Base-by-base conservation (phyloP, 768 basidiomycete genomes). In the Lyophyllum atratum region DNA sequence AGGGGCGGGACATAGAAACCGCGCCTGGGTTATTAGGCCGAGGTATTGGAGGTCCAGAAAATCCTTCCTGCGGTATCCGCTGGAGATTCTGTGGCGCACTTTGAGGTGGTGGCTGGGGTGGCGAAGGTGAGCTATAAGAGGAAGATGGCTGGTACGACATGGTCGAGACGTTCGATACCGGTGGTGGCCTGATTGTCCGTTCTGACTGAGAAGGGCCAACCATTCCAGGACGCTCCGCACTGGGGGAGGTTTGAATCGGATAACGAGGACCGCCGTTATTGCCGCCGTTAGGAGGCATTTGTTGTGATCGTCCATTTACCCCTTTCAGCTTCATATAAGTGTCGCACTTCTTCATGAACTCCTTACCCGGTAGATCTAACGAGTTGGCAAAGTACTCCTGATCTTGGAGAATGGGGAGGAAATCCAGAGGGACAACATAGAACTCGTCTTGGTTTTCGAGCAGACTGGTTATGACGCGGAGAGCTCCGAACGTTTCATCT, bases 371-470 rank as follows among this genome's bases (percentile, higher is more conserved):
- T 25, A 98, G 80, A 39, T 98, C 96, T 73, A 95, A 73, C 49
- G 85, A 87, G 70, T 86, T 93, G 47, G 84, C 78, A 69, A 99
- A 97, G 70, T 95, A 92, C 29, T 98, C 95, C 68, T 94, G 91
- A 64, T 98, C 95, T 52, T 88, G 84, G 17, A 99, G 80, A 53
- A 98, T 92, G 12, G 87, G 76, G 37, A 92, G 66, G 68, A 98
- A 89, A 66, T 99, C 96, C 65, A 85, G 82, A 5, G 97, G 97
- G 11, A 98, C 94, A n/a, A 85, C 85, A 77, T 92, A 98, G 72
- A 92, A 93, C 71, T 94, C 90, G 74, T 99, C 97, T 72, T 98
- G 97, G 64, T 89, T 83, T 74, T 97, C 94, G 56, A 99, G 77
- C 43, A 98, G 75, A 49, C 85, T 82, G 24, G 93, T 93, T 42